These are phyloP conservation scores for Epichloe gansuensis DNA, from an alignment of 2,329 filamentous ascomycete genomes.

Conservation along the genomic window DNA sequence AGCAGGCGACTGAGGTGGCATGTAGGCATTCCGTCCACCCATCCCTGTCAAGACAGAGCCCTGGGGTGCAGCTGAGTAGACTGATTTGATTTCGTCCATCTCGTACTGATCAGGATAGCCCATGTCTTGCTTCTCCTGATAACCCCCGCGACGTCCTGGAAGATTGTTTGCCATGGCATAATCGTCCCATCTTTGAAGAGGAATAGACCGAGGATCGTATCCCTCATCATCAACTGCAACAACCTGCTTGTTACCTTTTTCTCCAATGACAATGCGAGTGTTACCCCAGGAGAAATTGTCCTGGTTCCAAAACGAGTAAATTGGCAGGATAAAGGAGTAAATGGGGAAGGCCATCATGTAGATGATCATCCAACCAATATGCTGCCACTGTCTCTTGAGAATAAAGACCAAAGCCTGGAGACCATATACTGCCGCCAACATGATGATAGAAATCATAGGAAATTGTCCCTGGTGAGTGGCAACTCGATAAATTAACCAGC, in stretches of 20 bases:
- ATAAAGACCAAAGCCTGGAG: constrained; percentile 94
- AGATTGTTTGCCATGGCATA: constrained; percentile 80
- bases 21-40: constrained; percentile 57
- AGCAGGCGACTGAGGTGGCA: constrained; percentile 72
- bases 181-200: constrained; percentile 93
- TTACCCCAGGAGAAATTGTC: constrained; percentile 99
- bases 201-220: constrained; percentile 86
- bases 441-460: constrained; percentile 74
- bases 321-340: constrained; percentile 77
- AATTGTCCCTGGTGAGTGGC: constrained; percentile 59
- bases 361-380: constrained; percentile 98
- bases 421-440: constrained; percentile 86
- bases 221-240: constrained; percentile 72
- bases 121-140: constrained; percentile 49
- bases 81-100: constrained; percentile 95
- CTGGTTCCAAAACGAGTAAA: constrained; percentile 99
- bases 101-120: constrained; percentile 72
- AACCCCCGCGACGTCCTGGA: constrained; percentile 72
- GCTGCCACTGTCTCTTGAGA: constrained; percentile 93
- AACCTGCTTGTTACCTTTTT: constrained; percentile 84
- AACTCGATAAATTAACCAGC: constrained; percentile 72
- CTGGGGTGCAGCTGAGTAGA: constrained; percentile 83
- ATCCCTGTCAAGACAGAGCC: constrained; percentile 83
- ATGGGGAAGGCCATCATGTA: constrained; percentile 93
- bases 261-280: constrained; percentile 91